Base-by-base conservation (phyloP, 1,284 basidiomycete species). In the Polyporus tsugae region DNA sequence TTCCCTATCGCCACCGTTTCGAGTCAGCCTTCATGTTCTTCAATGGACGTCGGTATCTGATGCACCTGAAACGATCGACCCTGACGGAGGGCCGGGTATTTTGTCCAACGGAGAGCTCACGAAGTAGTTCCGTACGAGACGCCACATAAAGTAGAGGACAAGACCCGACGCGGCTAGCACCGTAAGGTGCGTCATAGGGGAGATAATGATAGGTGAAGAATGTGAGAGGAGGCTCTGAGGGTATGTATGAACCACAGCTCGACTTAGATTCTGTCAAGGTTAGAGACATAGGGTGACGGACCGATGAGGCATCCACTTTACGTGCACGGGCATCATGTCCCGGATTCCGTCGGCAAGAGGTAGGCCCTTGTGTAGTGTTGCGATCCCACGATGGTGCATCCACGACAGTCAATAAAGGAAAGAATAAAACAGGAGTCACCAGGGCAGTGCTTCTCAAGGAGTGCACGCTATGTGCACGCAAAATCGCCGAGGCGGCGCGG, bases 11-110 rank as follows among this genome's bases (percentile, higher is more conserved):
- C 5, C 17, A 46, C n/a, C 2, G 9, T 6, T 9, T 11, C 22
- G 0, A 19, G 61, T 6, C 4, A 46, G 41, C 22, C 0, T n/a
- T 9, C 22, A 63, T 42, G 19, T 15, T 29, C 10, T 25, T 6
- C 7, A 49, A n/a, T 11, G 22, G 1, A 13, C 2, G 29, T 25
- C 1, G 13, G 11, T 6, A 15, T n/a, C n/a, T 10, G 39, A 41
- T 59, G 29, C 63, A 76, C 76, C 76, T 66, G 58, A 66, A 33
- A 65, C 67, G 49, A 74, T 57, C 22, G 72, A 68, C 39, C 57
- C 22, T 39, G 69, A 61, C 2, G 64, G 60, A 6, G 77, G 77
- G 4, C 76, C 76, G 1, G 74, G 68, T 46, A 76, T 69, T 52
- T 71, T 72, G 53, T 72, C 70, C 19, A 76, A 63, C 2, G 74